Evolutionary conservation across 345 rosid genomes (phyloP).

Genomic region (Diplotaxis tenuifolia): DNA sequence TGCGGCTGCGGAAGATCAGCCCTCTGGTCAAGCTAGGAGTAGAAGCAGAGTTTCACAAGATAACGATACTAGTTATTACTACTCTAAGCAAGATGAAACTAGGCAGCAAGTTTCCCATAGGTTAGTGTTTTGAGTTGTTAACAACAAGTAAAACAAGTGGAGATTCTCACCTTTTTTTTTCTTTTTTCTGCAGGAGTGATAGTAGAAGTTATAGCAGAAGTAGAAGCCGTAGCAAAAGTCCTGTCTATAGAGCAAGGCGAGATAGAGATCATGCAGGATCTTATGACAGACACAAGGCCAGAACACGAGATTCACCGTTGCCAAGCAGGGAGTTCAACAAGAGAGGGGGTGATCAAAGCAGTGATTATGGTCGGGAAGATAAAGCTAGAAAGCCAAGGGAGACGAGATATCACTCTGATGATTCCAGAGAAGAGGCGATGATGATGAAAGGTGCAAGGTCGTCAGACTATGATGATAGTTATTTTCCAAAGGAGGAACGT

Average conservation of each 20-base stretch:
- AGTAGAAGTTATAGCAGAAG: conserved; percentile 56
- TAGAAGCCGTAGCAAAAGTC: conserved; percentile 71
- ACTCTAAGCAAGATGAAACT: conserved; percentile 23
- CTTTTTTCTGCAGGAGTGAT: conserved; percentile 14
- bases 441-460: conserved; percentile 40
- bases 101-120: conserved; percentile 35
- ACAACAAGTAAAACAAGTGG: neutral
- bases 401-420: conserved; percentile 47
- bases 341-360: conserved; percentile 53
- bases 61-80: conserved; percentile 38
- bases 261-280: too few species aligned
- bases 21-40: conserved; percentile 44
- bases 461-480: conserved; percentile 23
- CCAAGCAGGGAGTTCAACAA: too few species aligned
- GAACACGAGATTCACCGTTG: conserved; percentile 53
- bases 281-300: conserved; percentile 56
- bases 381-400: conserved; percentile 47
- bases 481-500: too few species aligned
- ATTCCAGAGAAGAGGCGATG: conserved; percentile 40
- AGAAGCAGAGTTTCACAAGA: conserved; percentile 51
- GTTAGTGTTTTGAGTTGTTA: conserved; percentile 18
- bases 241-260: conserved; percentile 50
- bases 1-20: conserved; percentile 27
- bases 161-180: conserved; percentile 30
- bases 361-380: conserved; percentile 54